Percentiles rank a stretch among this genome's conserved stretches.
phyloP scores from a whole-genome alignment of 73 alveolate species.

The Uronychia binucleata region DNA sequence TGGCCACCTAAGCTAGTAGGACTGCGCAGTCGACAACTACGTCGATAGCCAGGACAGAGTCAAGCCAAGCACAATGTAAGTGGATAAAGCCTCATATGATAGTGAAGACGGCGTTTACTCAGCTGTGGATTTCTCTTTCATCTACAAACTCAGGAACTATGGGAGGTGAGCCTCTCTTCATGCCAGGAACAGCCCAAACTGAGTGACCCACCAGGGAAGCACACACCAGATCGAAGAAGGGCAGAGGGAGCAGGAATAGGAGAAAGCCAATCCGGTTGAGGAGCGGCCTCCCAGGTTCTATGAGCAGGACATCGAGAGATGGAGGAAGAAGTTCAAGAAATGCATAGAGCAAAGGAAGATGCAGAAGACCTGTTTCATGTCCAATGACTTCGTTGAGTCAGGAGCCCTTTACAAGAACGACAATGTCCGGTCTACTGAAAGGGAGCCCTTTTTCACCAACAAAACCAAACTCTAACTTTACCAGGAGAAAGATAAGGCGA shows the following conservation, averaged over 20 bases:
- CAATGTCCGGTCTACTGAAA: background rate
- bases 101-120: background rate
- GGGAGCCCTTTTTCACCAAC: background rate
- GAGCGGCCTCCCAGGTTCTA: slow-evolving; percentile 32
- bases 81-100: background rate
- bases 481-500: background rate
- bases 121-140: background rate
- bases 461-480: background rate
- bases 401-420: background rate
- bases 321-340: slow-evolving; percentile 20
- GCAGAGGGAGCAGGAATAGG: background rate
- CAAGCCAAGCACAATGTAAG: background rate
- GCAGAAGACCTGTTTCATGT: background rate
- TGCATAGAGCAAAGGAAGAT: background rate
- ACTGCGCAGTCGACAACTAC: too few relatives aligned
- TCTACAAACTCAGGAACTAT: background rate
- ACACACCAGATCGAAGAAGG: too few relatives aligned
- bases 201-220: too few relatives aligned
- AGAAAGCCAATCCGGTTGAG: background rate
- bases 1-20: too few relatives aligned
- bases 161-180: too few relatives aligned
- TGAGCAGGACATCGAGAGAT: slow-evolving; percentile 14
- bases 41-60: background rate
- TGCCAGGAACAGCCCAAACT: too few relatives aligned
- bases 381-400: background rate